Percentiles rank a stretch among this genome's conserved stretches.
phyloP scores from a whole-genome alignment of 768 basidiomycete genomes.

The Lactarius indigo region DNA sequence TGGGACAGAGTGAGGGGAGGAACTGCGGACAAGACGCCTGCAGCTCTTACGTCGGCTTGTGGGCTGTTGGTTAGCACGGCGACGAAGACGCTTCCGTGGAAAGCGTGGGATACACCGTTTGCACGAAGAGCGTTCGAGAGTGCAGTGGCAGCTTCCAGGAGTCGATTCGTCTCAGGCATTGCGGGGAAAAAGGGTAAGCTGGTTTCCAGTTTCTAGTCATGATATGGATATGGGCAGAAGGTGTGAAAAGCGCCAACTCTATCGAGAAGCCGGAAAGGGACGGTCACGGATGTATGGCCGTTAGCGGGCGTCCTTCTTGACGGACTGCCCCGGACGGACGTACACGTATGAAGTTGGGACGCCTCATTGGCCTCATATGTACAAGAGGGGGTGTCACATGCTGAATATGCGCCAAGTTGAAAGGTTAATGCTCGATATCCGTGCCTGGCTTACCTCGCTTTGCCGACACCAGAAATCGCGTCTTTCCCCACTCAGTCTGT shows the following conservation, averaged over 20 bases:
- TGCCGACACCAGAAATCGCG: slow-evolving; percentile 7
- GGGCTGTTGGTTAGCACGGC: slow-evolving; percentile 64
- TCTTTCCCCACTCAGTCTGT: slow-evolving; percentile 7
- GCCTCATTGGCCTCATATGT: slow-evolving; percentile 10
- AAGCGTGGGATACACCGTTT: slow-evolving; percentile 69
- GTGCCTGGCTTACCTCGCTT: slow-evolving; percentile 16
- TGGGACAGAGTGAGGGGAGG: slow-evolving; percentile 21
- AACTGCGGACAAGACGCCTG: slow-evolving; percentile 29
- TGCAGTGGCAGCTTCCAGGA: slow-evolving; percentile 72
- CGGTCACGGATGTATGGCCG: not conserved
- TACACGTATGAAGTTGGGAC: slow-evolving; percentile 20
- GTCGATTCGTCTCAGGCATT: slow-evolving; percentile 71
- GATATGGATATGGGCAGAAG: slow-evolving; percentile 37
- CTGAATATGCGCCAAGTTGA: slow-evolving; percentile 1
- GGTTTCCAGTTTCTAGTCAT: slow-evolving; percentile 48
- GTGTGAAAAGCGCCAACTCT: slow-evolving; percentile 19
- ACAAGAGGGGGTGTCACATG: slow-evolving; percentile 24
- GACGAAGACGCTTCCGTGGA: slow-evolving; percentile 71
- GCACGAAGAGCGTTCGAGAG: slow-evolving; percentile 63
- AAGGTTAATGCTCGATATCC: slow-evolving; percentile 18
- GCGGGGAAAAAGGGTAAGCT: slow-evolving; percentile 29
- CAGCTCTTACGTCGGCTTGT: slow-evolving; percentile 52
- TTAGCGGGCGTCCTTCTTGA: slow-evolving; percentile 16
- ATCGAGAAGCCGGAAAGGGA: slow-evolving; percentile 22
- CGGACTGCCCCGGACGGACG: slow-evolving; percentile 17